Evolutionary conservation across 768 basidiomycete species (phyloP), one percentile per base, ranked within the genome.

Genomic region (Mycena amicta): DNA sequence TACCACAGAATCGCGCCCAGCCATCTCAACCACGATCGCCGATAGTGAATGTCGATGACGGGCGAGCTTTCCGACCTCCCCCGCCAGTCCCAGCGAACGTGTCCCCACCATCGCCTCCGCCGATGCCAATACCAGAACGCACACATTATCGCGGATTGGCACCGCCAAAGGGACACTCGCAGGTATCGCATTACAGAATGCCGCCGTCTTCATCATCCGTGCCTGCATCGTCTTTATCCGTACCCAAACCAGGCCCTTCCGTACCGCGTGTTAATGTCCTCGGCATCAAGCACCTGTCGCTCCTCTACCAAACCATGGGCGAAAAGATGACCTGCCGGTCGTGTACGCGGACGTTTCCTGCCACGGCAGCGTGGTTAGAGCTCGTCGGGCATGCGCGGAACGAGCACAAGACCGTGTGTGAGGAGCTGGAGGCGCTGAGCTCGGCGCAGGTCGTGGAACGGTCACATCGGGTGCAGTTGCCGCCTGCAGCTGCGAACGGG

Each of bases 401-500:
- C 1, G 67, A 65, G 20, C 75, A 77, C 50, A 64, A 71, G 5
- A 68, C 71, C 20, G 65, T 61, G 5, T 75, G 72, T 40, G 64
- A 65, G 28, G 73, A 71, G 43, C 56, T 77, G 22, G 72, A 72
- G 46, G 67, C 60, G 59, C 56, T 75, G 50, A 66, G 64, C 11
- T 67, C 71, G 1, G 65, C 63, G 37, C 73, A 75, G 65, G 66
- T 77, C 16, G 69, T 71, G 18, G 75, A 77, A 62, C 67, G 69
- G 56, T 43, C 61, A 12, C 71, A 70, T 40, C 59, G 67, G 15
- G 46, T 70, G 63, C 18, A 53, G 57, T 5, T 28, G 27, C 6
- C 12, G 47, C 8, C 11, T 25, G 26, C 6, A 23, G 13, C 13
- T 8, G 25, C 47, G 47, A 5, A 11, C 5, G 25, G 26, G 47